Base-by-base conservation (phyloP, 306 rosid species). In the Ormosia semicastrata region DNA sequence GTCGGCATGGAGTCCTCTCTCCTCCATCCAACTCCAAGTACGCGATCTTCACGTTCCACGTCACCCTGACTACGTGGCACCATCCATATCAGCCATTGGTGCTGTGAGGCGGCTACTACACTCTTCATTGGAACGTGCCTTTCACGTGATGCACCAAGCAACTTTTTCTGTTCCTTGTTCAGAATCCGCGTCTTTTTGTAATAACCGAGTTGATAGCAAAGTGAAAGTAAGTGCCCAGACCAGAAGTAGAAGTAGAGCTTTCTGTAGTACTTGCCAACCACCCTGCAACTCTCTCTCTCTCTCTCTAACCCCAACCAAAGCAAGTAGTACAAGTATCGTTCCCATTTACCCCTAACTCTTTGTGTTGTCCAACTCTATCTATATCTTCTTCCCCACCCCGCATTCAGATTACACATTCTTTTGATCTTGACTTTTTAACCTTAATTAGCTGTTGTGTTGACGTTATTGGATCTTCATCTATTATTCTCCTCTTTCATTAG, bases 51-150 rank as follows among this genome's bases (percentile, higher is more conserved):
- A 79, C 62, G 41, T 14, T 75, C 78, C 52, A 79, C 63, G 77
- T 70, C 66, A 70, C 4, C 5, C 24, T 30, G 14, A 5, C 39
- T 6, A 30, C 69, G 13, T 54, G 69, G 57, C 63, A 68, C 24
- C 59, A 43, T 53, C 71, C 32, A 15, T 39, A 66, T 47, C 67
- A 17, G 8, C 41, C 64, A 80, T 76, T 76, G 89, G 86, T 34
- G 34, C 1, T 9, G 4, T 17, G 49, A 13, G 83, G 75, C 85
- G 88, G 88, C 81, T 73, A 68, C 69, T 8, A 5, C 34, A 9
- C 29, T 62, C 4, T 41, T 8, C 12, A 64, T 18, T 60, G 68
- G 72, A 12, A 73, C 77, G 88, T 85, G 85, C 36, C 18, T 0
- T 2, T 62, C 88, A 85, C 79, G 73, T 37, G 83, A 78, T 24